phyloP scores from a whole-genome alignment of 2,329 filamentous ascomycete genomes.

The Pseudodiploospora longispora region DNA sequence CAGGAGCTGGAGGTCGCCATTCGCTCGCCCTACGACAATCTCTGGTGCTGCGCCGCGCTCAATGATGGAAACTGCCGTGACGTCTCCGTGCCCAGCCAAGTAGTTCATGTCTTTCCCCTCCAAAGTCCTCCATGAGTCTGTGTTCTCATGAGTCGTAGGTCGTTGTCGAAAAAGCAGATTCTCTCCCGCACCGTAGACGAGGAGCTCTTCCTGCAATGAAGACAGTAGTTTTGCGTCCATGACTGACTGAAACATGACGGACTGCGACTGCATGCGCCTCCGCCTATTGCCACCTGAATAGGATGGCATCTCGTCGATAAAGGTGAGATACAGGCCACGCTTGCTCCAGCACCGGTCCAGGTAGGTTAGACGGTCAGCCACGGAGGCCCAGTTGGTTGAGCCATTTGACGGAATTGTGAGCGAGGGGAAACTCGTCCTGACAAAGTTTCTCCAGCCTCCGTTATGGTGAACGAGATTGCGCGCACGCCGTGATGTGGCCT shows the following conservation, averaged over 20 bases:
- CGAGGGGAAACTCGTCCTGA: slow-evolving; percentile 35
- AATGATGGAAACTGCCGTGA: slow-evolving; percentile 39
- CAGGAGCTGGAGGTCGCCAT: slow-evolving; percentile 39
- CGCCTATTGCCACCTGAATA: slow-evolving; percentile 10
- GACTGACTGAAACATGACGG: slow-evolving; percentile 36
- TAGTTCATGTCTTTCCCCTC: slow-evolving; percentile 33
- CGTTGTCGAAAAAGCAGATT: slow-evolving; percentile 38
- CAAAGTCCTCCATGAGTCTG: slow-evolving; percentile 28
- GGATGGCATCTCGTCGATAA: slow-evolving; percentile 15
- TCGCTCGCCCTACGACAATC: slow-evolving; percentile 40
- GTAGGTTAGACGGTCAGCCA: slow-evolving; percentile 40
- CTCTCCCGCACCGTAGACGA: slow-evolving; percentile 45
- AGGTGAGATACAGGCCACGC: slow-evolving; percentile 31
- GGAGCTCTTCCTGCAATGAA: slow-evolving; percentile 33
- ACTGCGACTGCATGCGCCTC: slow-evolving; percentile 19
- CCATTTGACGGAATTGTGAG: slow-evolving; percentile 23
- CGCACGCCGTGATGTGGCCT: slow-evolving; percentile 30
- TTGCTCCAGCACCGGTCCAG: slow-evolving; percentile 47
- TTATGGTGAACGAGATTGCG: slow-evolving; percentile 29
- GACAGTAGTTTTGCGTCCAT: slow-evolving; percentile 36
- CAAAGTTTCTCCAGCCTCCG: slow-evolving; percentile 42
- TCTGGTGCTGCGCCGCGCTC: slow-evolving; percentile 23
- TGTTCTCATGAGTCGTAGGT: slow-evolving; percentile 14
- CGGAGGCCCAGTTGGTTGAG: slow-evolving; percentile 24
- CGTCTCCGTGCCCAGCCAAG: slow-evolving; percentile 38